Conservation (phyloP, 768 basidiomycete species). For the Hortiboletus campestris region DNA sequence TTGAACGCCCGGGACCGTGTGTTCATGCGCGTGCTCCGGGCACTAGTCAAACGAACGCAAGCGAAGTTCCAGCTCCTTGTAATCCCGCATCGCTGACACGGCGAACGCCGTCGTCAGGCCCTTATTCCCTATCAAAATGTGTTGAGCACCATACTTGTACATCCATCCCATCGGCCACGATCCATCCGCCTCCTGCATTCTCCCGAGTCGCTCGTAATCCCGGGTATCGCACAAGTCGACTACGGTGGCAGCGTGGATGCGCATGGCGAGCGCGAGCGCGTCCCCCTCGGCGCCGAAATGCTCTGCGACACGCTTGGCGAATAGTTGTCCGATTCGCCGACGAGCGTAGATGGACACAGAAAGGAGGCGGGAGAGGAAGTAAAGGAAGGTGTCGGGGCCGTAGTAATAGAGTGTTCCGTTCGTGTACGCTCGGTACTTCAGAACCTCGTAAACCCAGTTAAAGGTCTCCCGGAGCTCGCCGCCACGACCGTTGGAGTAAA, state of each 20-base stretch:
- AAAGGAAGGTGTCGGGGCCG: conserved; percentile 18
- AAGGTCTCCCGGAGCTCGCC: conserved; percentile 20
- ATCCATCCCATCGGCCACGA: conserved; percentile 25
- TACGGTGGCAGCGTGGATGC: conserved; percentile 8
- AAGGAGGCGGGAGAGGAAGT: conserved; percentile 21
- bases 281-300: conserved; percentile 19
- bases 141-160: conserved; percentile 8
- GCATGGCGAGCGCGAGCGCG: conserved; percentile 20
- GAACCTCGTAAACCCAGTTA: conserved; percentile 17
- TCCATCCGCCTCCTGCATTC: conserved; percentile 20
- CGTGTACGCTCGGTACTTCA: conserved; percentile 23
- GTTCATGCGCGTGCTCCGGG: no score
- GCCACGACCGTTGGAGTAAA: conserved; percentile 20
- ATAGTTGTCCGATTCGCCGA: conserved; percentile 9
- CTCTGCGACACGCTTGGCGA: conserved; percentile 15
- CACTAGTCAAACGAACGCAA: conserved; percentile 15
- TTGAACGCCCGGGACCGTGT: no score
- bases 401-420: conserved; percentile 20
- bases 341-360: conserved; percentile 19
- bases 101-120: conserved; percentile 24
- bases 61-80: conserved; percentile 10
- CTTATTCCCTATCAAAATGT: conserved; percentile 13
- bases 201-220: conserved; percentile 15
- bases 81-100: conserved; percentile 13
- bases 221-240: conserved; percentile 13